These are phyloP conservation scores for Oryza meyeriana DNA, from an alignment of 176 grass and related monocot genomes.

Conservation along the genomic window DNA sequence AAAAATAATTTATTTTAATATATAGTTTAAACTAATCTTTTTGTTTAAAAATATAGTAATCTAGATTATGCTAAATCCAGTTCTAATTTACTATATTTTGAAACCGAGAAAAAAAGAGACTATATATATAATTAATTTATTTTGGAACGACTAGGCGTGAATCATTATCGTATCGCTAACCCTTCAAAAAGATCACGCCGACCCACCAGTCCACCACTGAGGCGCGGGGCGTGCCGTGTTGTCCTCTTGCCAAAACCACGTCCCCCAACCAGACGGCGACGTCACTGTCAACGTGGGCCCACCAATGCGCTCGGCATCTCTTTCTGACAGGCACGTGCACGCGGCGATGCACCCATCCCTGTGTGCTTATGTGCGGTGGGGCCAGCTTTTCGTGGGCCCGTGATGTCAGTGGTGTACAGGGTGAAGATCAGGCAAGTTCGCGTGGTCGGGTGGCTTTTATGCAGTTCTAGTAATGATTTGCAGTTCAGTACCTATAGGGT, in stretches of 20 bases:
- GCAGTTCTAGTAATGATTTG: neutral
- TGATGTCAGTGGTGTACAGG: neutral
- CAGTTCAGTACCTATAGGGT: neutral
- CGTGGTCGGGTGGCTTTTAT: neutral
- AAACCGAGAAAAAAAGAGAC: too few species aligned
- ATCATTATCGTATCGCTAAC: slow-evolving; percentile 17
- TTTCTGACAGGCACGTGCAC: neutral
- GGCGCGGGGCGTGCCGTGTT: neutral
- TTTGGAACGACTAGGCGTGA: too few species aligned
- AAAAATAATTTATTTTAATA: too few species aligned
- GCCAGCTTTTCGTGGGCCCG: fast-evolving
- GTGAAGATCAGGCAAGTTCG: too few species aligned
- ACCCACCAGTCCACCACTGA: neutral
- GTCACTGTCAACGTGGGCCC: slow-evolving; percentile 17
- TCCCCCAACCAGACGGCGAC: neutral
- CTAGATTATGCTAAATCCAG: too few species aligned
- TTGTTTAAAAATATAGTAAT: too few species aligned
- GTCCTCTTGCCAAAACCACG: neutral
- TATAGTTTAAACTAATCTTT: too few species aligned
- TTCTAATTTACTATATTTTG: too few species aligned
- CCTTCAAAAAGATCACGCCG: slow-evolving; percentile 19
- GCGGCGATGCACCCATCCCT: neutral
- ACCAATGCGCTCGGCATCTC: neutral
- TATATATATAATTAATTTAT: too few species aligned
- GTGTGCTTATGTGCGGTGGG: neutral